Percentiles rank a stretch among this genome's conserved stretches.
Evolutionary conservation across 1,284 basidiomycete species (phyloP).

Genomic region (Fomitopsis betulina): DNA sequence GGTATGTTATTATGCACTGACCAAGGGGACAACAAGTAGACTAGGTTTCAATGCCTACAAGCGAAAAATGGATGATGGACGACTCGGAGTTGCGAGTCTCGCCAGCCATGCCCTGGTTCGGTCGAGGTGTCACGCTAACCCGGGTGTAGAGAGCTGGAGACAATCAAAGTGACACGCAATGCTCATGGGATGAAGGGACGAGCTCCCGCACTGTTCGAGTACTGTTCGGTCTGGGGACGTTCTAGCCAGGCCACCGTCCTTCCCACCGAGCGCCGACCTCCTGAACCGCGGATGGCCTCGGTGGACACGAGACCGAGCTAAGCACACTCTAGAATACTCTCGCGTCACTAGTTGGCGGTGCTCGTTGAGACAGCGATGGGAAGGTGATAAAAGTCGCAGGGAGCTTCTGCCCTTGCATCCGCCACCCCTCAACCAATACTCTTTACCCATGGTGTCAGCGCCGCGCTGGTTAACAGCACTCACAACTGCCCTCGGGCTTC

Average conservation of each 20-base stretch:
- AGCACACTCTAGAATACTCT: background rate
- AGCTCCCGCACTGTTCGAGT: no score
- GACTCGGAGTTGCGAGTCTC: no score
- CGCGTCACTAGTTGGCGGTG: background rate
- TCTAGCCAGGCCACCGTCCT: background rate
- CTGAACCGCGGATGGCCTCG: background rate
- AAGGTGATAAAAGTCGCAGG: background rate
- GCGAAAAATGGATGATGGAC: no score
- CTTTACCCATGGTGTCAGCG: slow-evolving; percentile 1
- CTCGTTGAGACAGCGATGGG: background rate
- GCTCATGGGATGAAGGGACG: no score
- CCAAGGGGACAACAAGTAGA: no score
- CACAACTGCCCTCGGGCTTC: slow-evolving; percentile 35
- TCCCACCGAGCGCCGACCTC: background rate
- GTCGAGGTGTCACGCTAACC: no score
- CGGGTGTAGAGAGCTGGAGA: no score
- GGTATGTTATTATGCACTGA: no score
- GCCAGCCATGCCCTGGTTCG: no score
- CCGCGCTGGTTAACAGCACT: slow-evolving; percentile 52
- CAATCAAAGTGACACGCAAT: no score
- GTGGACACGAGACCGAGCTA: slow-evolving; percentile 1
- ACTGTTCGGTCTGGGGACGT: no score
- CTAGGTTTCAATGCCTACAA: no score
- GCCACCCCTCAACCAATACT: background rate
- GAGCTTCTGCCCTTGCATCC: background rate